Percentiles rank a stretch among this genome's conserved stretches.
These are phyloP conservation scores for Penicillium robsamsonii DNA, from an alignment of 495 filamentous ascomycete species.

Conservation along the genomic window DNA sequence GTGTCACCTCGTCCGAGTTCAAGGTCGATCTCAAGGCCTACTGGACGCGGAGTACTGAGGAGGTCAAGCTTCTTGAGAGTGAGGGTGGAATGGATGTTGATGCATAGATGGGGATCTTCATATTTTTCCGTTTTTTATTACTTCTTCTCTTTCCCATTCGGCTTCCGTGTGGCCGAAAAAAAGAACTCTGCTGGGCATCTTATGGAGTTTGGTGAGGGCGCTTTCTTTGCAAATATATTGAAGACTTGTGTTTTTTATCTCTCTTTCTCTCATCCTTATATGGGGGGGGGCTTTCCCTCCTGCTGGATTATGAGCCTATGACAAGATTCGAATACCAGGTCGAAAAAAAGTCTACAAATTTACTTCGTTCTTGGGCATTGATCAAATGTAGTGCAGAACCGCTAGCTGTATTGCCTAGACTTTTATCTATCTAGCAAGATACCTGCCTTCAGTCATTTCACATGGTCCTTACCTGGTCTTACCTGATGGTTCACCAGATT, in stretches of 20 bases:
- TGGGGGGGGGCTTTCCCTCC: conserved; percentile 23
- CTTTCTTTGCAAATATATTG: conserved; percentile 30
- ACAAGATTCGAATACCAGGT: conserved; percentile 35
- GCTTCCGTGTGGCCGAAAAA: conserved; percentile 20
- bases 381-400: conserved; percentile 7
- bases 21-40: conserved; percentile 68
- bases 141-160: conserved; percentile 24
- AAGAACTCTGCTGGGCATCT: conserved; percentile 36
- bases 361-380: background rate
- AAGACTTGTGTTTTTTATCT: conserved; percentile 23
- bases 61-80: conserved; percentile 44
- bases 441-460: conserved; percentile 35
- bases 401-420: conserved; percentile 24
- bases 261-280: conserved; percentile 19
- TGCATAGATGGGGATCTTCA: conserved; percentile 26
- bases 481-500: conserved; percentile 44
- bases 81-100: conserved; percentile 44
- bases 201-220: conserved; percentile 43
- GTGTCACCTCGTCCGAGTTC: conserved; percentile 85
- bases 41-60: conserved; percentile 43
- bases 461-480: conserved; percentile 67
- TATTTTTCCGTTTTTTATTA: conserved; percentile 13
- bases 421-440: conserved; percentile 31
- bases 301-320: conserved; percentile 39
- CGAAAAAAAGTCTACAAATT: conserved; percentile 24